Percentiles rank a stretch among this genome's conserved stretches.
Evolutionary conservation across 208 protist genomes (phyloP).

Genomic region (Acanthamoeba rhysodes): DNA sequence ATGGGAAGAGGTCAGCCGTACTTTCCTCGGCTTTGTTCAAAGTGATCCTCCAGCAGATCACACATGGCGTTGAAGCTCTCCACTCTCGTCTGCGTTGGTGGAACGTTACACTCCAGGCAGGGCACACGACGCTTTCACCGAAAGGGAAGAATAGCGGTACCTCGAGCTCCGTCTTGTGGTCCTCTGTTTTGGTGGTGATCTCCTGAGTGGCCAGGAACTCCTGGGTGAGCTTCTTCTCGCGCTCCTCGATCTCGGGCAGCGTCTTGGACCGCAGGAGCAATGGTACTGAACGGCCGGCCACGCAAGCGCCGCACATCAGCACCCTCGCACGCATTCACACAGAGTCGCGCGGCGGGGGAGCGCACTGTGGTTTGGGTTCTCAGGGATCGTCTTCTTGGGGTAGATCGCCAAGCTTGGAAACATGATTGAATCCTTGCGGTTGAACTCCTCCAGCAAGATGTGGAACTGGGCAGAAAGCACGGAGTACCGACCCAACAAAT

Average conservation of each 20-base stretch:
- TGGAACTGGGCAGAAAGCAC: slow-evolving; percentile 68
- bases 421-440: slow-evolving; percentile 28
- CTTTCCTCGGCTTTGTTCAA: neutral
- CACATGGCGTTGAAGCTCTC: slow-evolving; percentile 52
- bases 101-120: too few relatives aligned
- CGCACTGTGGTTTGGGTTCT: slow-evolving; percentile 24
- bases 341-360: neutral
- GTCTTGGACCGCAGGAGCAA: slow-evolving; percentile 56
- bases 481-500: slow-evolving; percentile 36
- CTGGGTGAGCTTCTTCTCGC: slow-evolving; percentile 47
- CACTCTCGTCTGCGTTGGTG: neutral
- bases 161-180: neutral
- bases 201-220: slow-evolving; percentile 41
- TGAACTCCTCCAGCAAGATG: slow-evolving; percentile 59
- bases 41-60: slow-evolving; percentile 29
- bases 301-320: neutral
- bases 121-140: neutral
- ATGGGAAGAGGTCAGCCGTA: neutral
- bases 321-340: neutral
- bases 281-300: neutral
- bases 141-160: neutral
- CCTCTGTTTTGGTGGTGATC: slow-evolving; percentile 16
- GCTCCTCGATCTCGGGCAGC: slow-evolving; percentile 57
- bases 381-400: slow-evolving; percentile 56
- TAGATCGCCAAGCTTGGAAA: slow-evolving; percentile 39